A percentile compares a stretch with the other conserved stretches of the same genome.
Evolutionary conservation across 441 rosid genomes (phyloP).

Genomic region (Lepidium campestre): DNA sequence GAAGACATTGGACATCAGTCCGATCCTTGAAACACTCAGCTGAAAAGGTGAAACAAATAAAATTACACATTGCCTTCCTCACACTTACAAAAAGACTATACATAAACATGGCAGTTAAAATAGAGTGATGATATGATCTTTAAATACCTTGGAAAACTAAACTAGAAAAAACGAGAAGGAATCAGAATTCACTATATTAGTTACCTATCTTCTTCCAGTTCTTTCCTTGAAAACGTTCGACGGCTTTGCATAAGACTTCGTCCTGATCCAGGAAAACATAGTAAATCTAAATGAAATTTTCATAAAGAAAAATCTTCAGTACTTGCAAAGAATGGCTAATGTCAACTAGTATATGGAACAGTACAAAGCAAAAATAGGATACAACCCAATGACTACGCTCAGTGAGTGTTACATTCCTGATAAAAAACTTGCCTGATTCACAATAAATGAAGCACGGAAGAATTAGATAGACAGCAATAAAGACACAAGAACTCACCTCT

Average conservation of each 20-base stretch:
- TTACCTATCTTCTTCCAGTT: conserved; percentile 99
- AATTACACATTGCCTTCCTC: conserved; percentile 28
- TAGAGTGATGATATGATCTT: background rate
- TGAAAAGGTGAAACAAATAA: conserved; percentile 34
- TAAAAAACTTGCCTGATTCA: conserved; percentile 34
- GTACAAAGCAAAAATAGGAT: conserved; percentile 6
- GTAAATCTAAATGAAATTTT: background rate
- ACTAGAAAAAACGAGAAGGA: background rate
- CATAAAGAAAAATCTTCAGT: background rate
- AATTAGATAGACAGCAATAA: background rate
- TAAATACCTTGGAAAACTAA: background rate
- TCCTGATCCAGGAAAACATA: conserved; percentile 45
- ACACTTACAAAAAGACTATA: background rate
- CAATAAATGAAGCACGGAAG: background rate
- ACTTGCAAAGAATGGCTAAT: background rate
- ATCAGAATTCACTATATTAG: background rate
- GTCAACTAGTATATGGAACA: background rate
- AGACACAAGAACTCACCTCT: conserved; percentile 21
- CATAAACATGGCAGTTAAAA: background rate
- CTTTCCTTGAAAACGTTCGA: conserved; percentile 94
- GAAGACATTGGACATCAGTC: conserved; percentile 98
- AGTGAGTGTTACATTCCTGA: background rate
- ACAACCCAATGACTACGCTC: conserved; percentile 38
- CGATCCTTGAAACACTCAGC: conserved; percentile 97
- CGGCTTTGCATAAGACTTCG: conserved; percentile 87